phyloP scores from a whole-genome alignment of 2,329 filamentous ascomycete species.

The Fusarium sp. region DNA sequence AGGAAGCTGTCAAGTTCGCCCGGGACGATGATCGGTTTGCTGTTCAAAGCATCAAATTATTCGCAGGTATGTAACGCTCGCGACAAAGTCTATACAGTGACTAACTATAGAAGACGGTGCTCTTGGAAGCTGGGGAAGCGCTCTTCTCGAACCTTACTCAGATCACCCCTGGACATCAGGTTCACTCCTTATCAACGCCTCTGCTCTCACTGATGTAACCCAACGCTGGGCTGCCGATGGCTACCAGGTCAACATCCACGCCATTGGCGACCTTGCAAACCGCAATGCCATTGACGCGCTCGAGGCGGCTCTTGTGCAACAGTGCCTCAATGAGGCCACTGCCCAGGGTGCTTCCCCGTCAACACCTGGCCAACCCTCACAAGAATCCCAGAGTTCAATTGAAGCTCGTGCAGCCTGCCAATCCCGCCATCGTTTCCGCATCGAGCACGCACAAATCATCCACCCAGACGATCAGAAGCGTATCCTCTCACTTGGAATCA shows the following conservation, averaged over 20 bases:
- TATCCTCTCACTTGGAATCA: conserved; percentile 68
- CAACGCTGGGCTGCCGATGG: conserved; percentile 68
- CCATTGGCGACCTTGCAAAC: conserved; percentile 77
- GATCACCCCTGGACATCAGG: conserved; percentile 72
- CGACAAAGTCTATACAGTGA: no score
- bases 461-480: conserved; percentile 72
- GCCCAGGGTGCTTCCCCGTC: conserved; percentile 24
- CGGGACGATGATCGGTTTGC: conserved; percentile 63
- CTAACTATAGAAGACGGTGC: conserved; percentile 66
- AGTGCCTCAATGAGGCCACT: conserved; percentile 59
- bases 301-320: conserved; percentile 63
- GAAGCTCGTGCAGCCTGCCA: conserved; percentile 62
- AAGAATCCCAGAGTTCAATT: conserved; percentile 17
- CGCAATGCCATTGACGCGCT: conserved; percentile 73
- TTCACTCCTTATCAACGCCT: conserved; percentile 74
- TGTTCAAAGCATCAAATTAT: conserved; percentile 75
- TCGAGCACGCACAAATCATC: conserved; percentile 79
- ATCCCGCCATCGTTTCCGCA: conserved; percentile 68
- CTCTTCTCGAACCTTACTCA: conserved; percentile 76
- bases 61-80: conserved; percentile 64
- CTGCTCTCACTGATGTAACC: conserved; percentile 65
- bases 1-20: conserved; percentile 58
- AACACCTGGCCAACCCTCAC: neutral
- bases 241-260: conserved; percentile 78
- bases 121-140: conserved; percentile 77